Base-by-base conservation (phyloP, 2,329 filamentous ascomycete genomes). In the Sporothrix dimorphospora region DNA sequence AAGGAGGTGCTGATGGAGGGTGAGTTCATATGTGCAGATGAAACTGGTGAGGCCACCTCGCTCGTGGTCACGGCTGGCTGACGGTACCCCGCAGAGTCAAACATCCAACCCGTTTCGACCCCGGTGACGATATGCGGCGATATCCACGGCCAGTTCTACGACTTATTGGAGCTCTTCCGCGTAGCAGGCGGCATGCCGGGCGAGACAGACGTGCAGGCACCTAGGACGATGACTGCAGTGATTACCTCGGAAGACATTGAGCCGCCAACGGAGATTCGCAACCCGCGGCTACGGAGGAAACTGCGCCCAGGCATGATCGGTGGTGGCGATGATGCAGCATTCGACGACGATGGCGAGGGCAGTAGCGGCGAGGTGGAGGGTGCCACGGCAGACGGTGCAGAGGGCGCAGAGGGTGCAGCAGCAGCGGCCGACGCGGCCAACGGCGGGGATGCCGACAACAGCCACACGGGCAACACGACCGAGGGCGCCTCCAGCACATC, bases 1-100 rank as follows among this genome's bases (percentile, higher is more conserved):
- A 99, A 99, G 85, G 96, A 98, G 83, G 97, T 94, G 76, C 87
- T 99, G 78, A 99, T 99, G 96, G 96, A 99, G 87, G 94, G 94
- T 96, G 81, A 61, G 65, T 38, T 19, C 6, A 34, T 34, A 34
- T 34, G 3, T 34, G 30, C 30, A 6, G 30, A 6, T n/a, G 30
- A 6, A 34, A 34, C 30, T n/a, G n/a, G n/a, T n/a, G n/a, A n/a
- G n/a, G n/a, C n/a, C n/a, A n/a, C n/a, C n/a, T n/a, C n/a, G n/a
- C n/a, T n/a, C n/a, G n/a, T n/a, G n/a, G n/a, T n/a, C n/a, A n/a
- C n/a, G n/a, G n/a, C n/a, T n/a, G n/a, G n/a, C n/a, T n/a, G n/a
- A n/a, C n/a, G n/a, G n/a, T n/a, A 7, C 38, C 14, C 1, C 27
- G 9, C 77, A 97, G 96, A 99, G 84, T 98, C 94, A 76, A 99